Evolutionary conservation across 2,329 filamentous ascomycete genomes (phyloP).

Genomic region (Diaporthe citrichinensis): DNA sequence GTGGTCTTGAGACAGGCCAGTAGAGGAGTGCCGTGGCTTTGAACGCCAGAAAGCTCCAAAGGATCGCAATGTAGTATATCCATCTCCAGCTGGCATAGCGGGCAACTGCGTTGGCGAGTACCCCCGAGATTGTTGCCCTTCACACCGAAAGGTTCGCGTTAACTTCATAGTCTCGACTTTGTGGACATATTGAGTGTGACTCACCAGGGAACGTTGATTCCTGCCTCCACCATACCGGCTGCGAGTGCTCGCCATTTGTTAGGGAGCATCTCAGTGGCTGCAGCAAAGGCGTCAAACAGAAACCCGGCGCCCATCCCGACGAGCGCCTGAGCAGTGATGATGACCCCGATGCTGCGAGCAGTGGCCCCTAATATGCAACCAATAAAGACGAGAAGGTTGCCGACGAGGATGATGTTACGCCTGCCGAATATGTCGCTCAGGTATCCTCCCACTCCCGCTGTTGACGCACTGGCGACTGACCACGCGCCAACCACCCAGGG

Average conservation of each 20-base stretch:
- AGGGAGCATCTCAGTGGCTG: conserved; percentile 32
- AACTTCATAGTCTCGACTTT: background rate
- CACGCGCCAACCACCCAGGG: conserved; percentile 33
- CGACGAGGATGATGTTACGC: conserved; percentile 23
- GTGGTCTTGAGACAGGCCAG: conserved; percentile 32
- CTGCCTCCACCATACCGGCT: conserved; percentile 25
- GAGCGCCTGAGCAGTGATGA: conserved; percentile 21
- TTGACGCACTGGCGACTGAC: conserved; percentile 20
- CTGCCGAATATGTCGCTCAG: conserved; percentile 34
- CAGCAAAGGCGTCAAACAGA: conserved; percentile 32
- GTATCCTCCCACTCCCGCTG: conserved; percentile 17
- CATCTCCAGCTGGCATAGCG: conserved; percentile 36
- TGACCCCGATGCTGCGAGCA: conserved; percentile 24
- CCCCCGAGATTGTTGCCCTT: conserved; percentile 12
- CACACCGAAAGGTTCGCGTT: background rate
- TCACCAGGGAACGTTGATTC: conserved; percentile 27
- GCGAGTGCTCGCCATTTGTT: conserved; percentile 34
- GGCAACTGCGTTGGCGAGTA: conserved; percentile 13
- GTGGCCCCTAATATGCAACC: conserved; percentile 27
- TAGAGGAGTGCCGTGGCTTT: conserved; percentile 31
- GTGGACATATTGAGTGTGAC: background rate
- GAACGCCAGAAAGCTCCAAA: conserved; percentile 31
- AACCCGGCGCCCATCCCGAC: conserved; percentile 22
- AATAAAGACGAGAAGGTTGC: conserved; percentile 7
- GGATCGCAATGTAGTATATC: conserved; percentile 35